phyloP scores from a whole-genome alignment of 495 filamentous ascomycete genomes.

The Xylaria longipes region DNA sequence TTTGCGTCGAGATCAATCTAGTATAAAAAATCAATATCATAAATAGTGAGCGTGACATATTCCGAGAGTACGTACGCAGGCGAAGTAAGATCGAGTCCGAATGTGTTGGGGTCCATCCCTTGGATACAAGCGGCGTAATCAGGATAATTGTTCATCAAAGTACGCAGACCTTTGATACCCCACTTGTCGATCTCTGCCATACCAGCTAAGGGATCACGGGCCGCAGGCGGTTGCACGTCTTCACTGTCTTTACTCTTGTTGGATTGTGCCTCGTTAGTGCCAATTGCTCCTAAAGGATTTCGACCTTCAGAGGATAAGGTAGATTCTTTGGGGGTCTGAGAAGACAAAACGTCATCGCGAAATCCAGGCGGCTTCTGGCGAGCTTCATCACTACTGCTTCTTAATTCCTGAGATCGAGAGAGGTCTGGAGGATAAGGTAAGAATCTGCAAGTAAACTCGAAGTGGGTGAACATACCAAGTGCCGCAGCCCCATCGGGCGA shows the following conservation, averaged over 20 bases:
- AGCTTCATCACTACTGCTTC: slow-evolving; percentile 48
- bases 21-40: slow-evolving; percentile 7
- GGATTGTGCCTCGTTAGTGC: slow-evolving; percentile 46
- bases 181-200: slow-evolving; percentile 84
- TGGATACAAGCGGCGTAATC: slow-evolving; percentile 77
- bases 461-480: slow-evolving; percentile 30
- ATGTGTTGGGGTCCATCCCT: slow-evolving; percentile 76
- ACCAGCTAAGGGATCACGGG: slow-evolving; percentile 67
- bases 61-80: slow-evolving; percentile 65
- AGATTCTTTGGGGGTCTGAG: slow-evolving; percentile 45
- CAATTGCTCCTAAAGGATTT: slow-evolving; percentile 56
- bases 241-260: slow-evolving; percentile 52
- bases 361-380: slow-evolving; percentile 52
- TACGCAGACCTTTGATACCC: slow-evolving; percentile 78
- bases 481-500: slow-evolving; percentile 43
- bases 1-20: slow-evolving; percentile 52
- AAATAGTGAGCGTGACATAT: neutral
- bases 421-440: slow-evolving; percentile 28
- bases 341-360: slow-evolving; percentile 47
- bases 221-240: slow-evolving; percentile 40
- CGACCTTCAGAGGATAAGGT: slow-evolving; percentile 33
- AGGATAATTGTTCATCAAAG: slow-evolving; percentile 78
- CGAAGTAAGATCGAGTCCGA: slow-evolving; percentile 82
- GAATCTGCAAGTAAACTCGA: slow-evolving; percentile 4
- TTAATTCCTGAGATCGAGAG: slow-evolving; percentile 49